Percentiles rank a stretch among this genome's conserved stretches.
Conservation (phyloP, 2,329 filamentous ascomycete genomes). For the Berkeleyomyces rouxiae region DNA sequence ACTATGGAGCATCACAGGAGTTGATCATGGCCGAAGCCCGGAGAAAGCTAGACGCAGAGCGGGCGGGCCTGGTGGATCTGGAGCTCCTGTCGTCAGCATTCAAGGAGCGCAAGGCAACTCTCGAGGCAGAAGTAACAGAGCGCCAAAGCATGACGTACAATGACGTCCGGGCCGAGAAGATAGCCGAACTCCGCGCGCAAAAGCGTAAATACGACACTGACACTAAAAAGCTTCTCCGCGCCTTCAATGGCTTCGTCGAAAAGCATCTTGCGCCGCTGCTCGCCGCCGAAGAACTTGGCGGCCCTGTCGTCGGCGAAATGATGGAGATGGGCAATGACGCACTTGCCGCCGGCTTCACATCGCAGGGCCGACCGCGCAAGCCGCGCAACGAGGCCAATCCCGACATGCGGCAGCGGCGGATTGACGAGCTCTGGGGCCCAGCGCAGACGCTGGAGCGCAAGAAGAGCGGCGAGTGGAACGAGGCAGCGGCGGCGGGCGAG, state of each 20-base stretch:
- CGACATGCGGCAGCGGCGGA: slow-evolving; percentile 40
- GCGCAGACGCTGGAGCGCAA: slow-evolving; percentile 17
- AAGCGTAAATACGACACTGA: slow-evolving; percentile 44
- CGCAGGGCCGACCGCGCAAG: slow-evolving; percentile 40
- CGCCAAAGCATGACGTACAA: slow-evolving; percentile 41
- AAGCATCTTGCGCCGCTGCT: slow-evolving; percentile 56
- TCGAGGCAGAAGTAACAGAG: slow-evolving; percentile 40
- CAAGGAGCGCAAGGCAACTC: slow-evolving; percentile 38
- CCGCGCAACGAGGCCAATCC: slow-evolving; percentile 26
- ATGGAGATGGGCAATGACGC: slow-evolving; percentile 46
- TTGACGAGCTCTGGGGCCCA: slow-evolving; percentile 47
- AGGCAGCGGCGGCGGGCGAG: slow-evolving; percentile 32
- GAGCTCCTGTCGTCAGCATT: slow-evolving; percentile 36
- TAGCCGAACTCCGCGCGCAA: slow-evolving; percentile 42
- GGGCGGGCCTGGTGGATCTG: slow-evolving; percentile 36
- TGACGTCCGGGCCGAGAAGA: slow-evolving; percentile 44
- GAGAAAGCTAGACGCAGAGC: slow-evolving; percentile 34
- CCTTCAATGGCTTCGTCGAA: slow-evolving; percentile 55
- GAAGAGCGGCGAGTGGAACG: slow-evolving; percentile 23
- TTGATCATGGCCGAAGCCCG: slow-evolving; percentile 27
- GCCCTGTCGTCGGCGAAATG: slow-evolving; percentile 63
- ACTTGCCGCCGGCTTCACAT: slow-evolving; percentile 41
- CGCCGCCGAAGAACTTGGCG: slow-evolving; percentile 68
- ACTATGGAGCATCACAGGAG: slow-evolving; percentile 34
- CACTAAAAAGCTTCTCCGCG: slow-evolving; percentile 42